phyloP scores from a whole-genome alignment of 140 eudicot species.

The Senecio squalidus region DNA sequence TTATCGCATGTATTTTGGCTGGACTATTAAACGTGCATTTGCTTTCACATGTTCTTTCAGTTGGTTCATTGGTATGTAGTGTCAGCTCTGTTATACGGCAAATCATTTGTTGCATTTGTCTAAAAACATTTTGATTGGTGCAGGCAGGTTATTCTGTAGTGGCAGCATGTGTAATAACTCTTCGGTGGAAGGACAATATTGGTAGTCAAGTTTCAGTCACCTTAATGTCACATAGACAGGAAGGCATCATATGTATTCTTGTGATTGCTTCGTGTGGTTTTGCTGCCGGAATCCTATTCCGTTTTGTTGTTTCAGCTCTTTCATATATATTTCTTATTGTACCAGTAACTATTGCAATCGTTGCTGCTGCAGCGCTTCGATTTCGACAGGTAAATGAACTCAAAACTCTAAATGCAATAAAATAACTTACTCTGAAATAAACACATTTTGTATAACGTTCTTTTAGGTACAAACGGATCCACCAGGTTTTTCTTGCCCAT shows the following conservation, averaged over 20 bases:
- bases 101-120: background rate
- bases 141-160: slow-evolving; percentile 99
- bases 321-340: slow-evolving; percentile 32
- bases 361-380: slow-evolving; percentile 54
- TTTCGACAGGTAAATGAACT: slow-evolving; percentile 61
- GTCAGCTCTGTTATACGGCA: background rate
- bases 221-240: slow-evolving; percentile 45
- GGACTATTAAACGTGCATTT: slow-evolving; percentile 71
- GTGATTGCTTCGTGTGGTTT: slow-evolving; percentile 71
- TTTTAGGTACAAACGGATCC: slow-evolving; percentile 51
- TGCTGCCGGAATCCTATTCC: slow-evolving; percentile 63
- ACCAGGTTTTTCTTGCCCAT: slow-evolving; percentile 88
- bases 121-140: slow-evolving; percentile 18
- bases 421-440: too few relatives aligned
- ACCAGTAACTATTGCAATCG: slow-evolving; percentile 40
- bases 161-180: slow-evolving; percentile 82
- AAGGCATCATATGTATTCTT: slow-evolving; percentile 66
- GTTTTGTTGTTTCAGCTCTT: slow-evolving; percentile 48
- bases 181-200: slow-evolving; percentile 62
- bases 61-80: slow-evolving; percentile 77
- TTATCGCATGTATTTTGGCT: slow-evolving; percentile 72
- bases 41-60: slow-evolving; percentile 92
- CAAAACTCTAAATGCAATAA: background rate
- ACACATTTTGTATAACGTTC: background rate
- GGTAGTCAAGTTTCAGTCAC: slow-evolving; percentile 29